Conservation (phyloP, 2,329 filamentous ascomycete genomes). For the Colletotrichum sp. region DNA sequence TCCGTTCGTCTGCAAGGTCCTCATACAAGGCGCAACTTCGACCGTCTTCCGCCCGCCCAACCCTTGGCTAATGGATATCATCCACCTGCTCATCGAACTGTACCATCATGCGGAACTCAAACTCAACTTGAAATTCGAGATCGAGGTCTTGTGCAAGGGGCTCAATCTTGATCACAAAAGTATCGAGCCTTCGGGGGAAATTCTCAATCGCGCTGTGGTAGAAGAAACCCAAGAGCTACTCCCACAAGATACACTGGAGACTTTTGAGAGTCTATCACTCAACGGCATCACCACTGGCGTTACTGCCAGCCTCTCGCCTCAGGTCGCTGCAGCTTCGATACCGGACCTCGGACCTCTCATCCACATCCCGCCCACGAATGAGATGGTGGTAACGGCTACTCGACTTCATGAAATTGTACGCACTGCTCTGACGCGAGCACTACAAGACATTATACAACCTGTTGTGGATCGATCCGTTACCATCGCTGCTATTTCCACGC, state of each 20-base stretch:
- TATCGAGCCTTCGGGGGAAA: slow-evolving; percentile 86
- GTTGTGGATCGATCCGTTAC: slow-evolving; percentile 98
- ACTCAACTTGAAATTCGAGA: slow-evolving; percentile 97
- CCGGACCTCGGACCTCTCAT: slow-evolving; percentile 84
- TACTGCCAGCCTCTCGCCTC: slow-evolving; percentile 76
- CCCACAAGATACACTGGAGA: slow-evolving; percentile 72
- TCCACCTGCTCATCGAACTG: slow-evolving; percentile 87
- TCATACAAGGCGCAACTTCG: slow-evolving; percentile 83
- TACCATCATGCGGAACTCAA: slow-evolving; percentile 94
- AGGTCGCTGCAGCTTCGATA: slow-evolving; percentile 78
- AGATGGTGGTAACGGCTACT: slow-evolving; percentile 75
- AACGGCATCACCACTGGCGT: slow-evolving; percentile 74
- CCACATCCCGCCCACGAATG: slow-evolving; percentile 80
- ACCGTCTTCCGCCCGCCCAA: slow-evolving; percentile 94
- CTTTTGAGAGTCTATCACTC: slow-evolving; percentile 82
- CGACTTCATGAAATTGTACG: slow-evolving; percentile 80
- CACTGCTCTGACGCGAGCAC: slow-evolving; percentile 84
- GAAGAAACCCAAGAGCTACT: slow-evolving; percentile 67
- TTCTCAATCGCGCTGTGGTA: slow-evolving; percentile 74
- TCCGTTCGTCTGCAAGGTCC: slow-evolving; percentile 95
- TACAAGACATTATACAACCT: slow-evolving; percentile 95
- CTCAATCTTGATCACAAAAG: slow-evolving; percentile 90
- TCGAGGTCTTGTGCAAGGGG: slow-evolving; percentile 95
- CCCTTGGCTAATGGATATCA: slow-evolving; percentile 97
- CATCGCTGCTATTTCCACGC: slow-evolving; percentile 95